Conservation (phyloP, 2,329 filamentous ascomycete species). For the Verticillium tricorpus region DNA sequence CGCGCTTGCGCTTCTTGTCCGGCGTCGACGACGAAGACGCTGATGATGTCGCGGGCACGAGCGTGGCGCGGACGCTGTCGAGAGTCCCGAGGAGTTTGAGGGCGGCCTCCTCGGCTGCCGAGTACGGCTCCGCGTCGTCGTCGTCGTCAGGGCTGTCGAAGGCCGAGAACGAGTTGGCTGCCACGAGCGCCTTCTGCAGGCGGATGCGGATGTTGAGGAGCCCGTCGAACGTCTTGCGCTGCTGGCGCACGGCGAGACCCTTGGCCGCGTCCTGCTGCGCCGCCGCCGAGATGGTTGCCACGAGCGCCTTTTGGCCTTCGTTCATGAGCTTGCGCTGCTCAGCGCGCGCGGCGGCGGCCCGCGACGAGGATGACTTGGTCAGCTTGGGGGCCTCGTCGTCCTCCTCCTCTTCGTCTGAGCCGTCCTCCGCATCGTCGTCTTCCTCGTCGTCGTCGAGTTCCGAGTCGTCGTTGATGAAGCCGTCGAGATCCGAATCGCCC, state of each 20-base stretch:
- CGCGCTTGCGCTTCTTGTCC: conserved; percentile 60
- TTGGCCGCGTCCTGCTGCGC: conserved; percentile 77
- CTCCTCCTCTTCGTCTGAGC: conserved; percentile 15
- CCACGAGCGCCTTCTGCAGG: conserved; percentile 83
- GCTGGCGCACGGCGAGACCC: conserved; percentile 78
- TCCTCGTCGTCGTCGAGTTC: conserved; percentile 31
- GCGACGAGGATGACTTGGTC: conserved; percentile 9
- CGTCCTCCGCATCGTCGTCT: conserved; percentile 27
- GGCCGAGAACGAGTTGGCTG: conserved; percentile 67
- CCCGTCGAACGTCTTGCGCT: conserved; percentile 81
- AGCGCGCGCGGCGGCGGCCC: conserved; percentile 35
- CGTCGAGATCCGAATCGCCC: conserved; percentile 30
- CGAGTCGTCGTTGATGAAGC: conserved; percentile 24
- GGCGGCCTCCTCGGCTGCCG: conserved; percentile 79
- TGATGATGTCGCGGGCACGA: conserved; percentile 37
- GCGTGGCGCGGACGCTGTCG: conserved; percentile 60
- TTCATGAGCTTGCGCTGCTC: conserved; percentile 65
- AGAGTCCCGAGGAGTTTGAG: conserved; percentile 81
- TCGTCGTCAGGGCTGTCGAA: conserved; percentile 36
- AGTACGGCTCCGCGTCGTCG: conserved; percentile 50
- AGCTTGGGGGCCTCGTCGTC: conserved; percentile 25
- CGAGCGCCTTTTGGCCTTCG: conserved; percentile 61
- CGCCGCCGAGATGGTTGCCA: conserved; percentile 57
- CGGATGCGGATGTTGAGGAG: conserved; percentile 88
- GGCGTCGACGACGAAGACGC: conserved; percentile 34